Conservation (phyloP, 352 stramenopile genomes). For the Phytophthora megakarya region DNA sequence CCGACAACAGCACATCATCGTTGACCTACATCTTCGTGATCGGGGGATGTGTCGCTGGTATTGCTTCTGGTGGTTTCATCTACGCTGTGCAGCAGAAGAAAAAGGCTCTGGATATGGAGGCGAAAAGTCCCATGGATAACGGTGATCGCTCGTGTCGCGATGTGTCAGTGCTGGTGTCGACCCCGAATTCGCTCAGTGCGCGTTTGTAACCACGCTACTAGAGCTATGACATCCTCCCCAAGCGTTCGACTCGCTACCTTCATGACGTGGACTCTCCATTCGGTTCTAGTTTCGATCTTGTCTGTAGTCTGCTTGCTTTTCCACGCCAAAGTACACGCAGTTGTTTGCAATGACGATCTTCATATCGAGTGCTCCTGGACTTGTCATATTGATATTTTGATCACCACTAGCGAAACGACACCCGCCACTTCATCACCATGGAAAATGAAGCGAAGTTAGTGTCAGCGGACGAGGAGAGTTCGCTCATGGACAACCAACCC, state of each 20-base stretch:
- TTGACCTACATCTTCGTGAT: conserved; percentile 43
- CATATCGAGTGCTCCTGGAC: too few relatives aligned
- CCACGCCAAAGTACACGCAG: conserved; percentile 29
- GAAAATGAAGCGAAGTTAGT: conserved; percentile 15
- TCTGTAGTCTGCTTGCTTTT: conserved; percentile 24
- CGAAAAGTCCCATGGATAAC: conserved; percentile 45
- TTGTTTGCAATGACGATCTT: conserved; percentile 16
- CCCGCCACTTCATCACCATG: conserved; percentile 11
- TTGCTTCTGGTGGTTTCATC: conserved; percentile 50
- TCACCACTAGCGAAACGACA: conserved; percentile 22
- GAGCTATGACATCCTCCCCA: conserved; percentile 1
- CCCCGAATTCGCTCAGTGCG: conserved; percentile 24
- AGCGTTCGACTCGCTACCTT: conserved; percentile 34
- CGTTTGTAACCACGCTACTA: conserved; percentile 20
- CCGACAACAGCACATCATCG: conserved; percentile 25
- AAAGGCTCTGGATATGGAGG: conserved; percentile 43
- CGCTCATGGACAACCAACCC: conserved; percentile 1
- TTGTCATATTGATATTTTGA: neutral
- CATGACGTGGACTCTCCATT: conserved; percentile 29
- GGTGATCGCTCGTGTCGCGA: conserved; percentile 36
- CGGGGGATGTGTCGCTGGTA: conserved; percentile 38
- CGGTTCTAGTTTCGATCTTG: conserved; percentile 17
- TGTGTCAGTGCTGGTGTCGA: conserved; percentile 44
- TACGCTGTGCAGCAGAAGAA: conserved; percentile 61
- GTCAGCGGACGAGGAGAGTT: conserved; percentile 7